Evolutionary conservation across 1,139 yeast genomes (phyloP).

Genomic region (Zhuliangozyma blackwelliae): DNA sequence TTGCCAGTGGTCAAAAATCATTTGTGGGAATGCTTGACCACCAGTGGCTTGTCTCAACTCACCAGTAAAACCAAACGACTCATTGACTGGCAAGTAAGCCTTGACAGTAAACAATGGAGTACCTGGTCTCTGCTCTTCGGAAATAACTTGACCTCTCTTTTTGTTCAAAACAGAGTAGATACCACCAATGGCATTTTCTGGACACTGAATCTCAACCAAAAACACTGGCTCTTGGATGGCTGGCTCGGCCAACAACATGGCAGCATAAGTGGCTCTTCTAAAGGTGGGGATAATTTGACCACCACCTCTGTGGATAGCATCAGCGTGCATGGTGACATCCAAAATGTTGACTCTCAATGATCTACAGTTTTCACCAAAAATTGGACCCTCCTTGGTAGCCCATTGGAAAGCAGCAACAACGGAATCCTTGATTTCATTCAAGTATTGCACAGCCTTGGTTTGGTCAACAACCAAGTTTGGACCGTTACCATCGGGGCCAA

Average conservation of each 20-base stretch:
- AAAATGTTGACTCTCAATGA: slow-evolving; percentile 95
- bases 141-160: slow-evolving; percentile 99
- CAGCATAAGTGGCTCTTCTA: slow-evolving; percentile 99
- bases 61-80: slow-evolving; percentile 99
- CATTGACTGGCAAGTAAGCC: slow-evolving; percentile 99
- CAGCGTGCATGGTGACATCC: slow-evolving; percentile 99
- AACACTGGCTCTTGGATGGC: slow-evolving; percentile 99
- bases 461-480: slow-evolving; percentile 99
- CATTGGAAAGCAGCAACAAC: slow-evolving; percentile 99
- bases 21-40: slow-evolving; percentile 99
- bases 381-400: slow-evolving; percentile 99
- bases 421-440: slow-evolving; percentile 98
- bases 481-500: slow-evolving; percentile 99
- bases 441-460: slow-evolving; percentile 99
- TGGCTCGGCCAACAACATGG: slow-evolving; percentile 97
- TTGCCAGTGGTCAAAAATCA: slow-evolving; percentile 99
- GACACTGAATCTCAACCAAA: slow-evolving; percentile 99
- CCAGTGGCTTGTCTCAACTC: slow-evolving; percentile 99
- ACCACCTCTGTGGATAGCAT: slow-evolving; percentile 99
- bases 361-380: slow-evolving; percentile 95
- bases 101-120: slow-evolving; percentile 98
- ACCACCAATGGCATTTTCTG: slow-evolving; percentile 99
- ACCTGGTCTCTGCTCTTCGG: slow-evolving; percentile 99
- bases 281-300: slow-evolving; percentile 99
- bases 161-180: slow-evolving; percentile 98